phyloP scores from a whole-genome alignment of 1,139 yeast genomes.

The Taphrina deformans region DNA sequence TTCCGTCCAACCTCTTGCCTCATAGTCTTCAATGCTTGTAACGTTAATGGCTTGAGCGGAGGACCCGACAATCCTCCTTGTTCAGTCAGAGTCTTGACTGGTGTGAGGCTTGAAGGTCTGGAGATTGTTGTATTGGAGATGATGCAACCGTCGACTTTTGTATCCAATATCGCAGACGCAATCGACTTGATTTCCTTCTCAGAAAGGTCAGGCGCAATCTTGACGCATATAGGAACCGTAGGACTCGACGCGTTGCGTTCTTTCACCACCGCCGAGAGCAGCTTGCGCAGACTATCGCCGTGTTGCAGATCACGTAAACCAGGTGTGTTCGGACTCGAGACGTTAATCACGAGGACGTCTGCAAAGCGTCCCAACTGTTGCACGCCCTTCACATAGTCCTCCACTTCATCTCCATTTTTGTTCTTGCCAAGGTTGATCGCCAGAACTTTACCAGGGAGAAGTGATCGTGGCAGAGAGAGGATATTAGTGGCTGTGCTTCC shows the following conservation, averaged over 20 bases:
- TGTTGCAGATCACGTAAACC: slow-evolving; percentile 84
- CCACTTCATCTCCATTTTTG: slow-evolving; percentile 83
- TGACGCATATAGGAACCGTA: slow-evolving; percentile 67
- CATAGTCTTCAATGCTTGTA: slow-evolving; percentile 67
- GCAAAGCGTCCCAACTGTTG: slow-evolving; percentile 77
- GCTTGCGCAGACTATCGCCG: slow-evolving; percentile 66
- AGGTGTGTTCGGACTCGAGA: slow-evolving; percentile 96
- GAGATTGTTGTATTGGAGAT: slow-evolving; percentile 88
- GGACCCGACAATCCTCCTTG: slow-evolving; percentile 89
- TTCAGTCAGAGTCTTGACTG: slow-evolving; percentile 51
- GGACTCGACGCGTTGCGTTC: slow-evolving; percentile 45
- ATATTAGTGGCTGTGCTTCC: slow-evolving; percentile 40
- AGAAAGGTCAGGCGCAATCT: slow-evolving; percentile 88
- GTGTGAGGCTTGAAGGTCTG: slow-evolving; percentile 51
- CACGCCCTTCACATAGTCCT: slow-evolving; percentile 84
- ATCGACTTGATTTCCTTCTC: slow-evolving; percentile 80
- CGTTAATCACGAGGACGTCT: slow-evolving; percentile 84
- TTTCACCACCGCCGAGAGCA: slow-evolving; percentile 55
- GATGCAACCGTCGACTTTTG: slow-evolving; percentile 86
- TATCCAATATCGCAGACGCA: slow-evolving; percentile 73
- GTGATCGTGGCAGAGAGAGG: slow-evolving; percentile 52
- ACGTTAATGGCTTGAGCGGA: slow-evolving; percentile 80
- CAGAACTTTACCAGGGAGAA: slow-evolving; percentile 63
- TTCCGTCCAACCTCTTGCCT: slow-evolving; percentile 55
- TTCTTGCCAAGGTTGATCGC: slow-evolving; percentile 90